Evolutionary conservation across 176 grass and related monocot species (phyloP).

Genomic region (Pontederia paniculata): DNA sequence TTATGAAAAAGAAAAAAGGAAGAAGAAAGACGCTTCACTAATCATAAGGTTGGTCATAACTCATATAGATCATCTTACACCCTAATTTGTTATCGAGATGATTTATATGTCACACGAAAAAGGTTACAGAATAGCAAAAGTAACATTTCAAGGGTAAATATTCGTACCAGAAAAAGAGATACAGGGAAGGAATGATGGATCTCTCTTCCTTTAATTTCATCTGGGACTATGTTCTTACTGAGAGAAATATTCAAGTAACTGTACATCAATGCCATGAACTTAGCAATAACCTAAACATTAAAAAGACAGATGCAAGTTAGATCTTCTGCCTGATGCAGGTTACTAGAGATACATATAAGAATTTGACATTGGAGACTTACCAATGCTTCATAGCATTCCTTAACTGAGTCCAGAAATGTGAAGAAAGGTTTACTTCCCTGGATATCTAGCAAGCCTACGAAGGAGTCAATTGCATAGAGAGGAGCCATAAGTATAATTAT

Average conservation of each 20-base stretch:
- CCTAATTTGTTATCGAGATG: too few relatives aligned
- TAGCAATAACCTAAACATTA: conserved; percentile 79
- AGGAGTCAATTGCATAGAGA: conserved; percentile 80
- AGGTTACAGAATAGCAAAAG: neutral
- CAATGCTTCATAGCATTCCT: conserved; percentile 98
- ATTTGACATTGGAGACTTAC: conserved; percentile 26
- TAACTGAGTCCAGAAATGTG: conserved; percentile 82
- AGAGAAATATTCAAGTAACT: conserved; percentile 99
- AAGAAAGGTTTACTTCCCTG: conserved; percentile 85
- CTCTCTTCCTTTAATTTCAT: conserved; percentile 89
- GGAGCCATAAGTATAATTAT: conserved; percentile 94
- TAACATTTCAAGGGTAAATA: conserved; percentile 3
- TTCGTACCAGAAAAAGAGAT: conserved; percentile 86
- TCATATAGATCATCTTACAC: too few relatives aligned
- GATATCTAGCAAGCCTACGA: conserved; percentile 89
- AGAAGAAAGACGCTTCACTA: too few relatives aligned
- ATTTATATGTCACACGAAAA: too few relatives aligned
- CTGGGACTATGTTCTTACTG: conserved; percentile 93
- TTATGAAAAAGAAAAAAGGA: too few relatives aligned
- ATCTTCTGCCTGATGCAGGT: too few relatives aligned
- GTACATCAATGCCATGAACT: conserved; percentile 98
- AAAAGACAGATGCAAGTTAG: neutral
- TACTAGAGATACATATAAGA: neutral
- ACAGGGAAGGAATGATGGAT: conserved; percentile 96
- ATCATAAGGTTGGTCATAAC: too few relatives aligned